Evolutionary conservation across 164 flowering plant species (phyloP).

Genomic region (Pachysandra terminalis): DNA sequence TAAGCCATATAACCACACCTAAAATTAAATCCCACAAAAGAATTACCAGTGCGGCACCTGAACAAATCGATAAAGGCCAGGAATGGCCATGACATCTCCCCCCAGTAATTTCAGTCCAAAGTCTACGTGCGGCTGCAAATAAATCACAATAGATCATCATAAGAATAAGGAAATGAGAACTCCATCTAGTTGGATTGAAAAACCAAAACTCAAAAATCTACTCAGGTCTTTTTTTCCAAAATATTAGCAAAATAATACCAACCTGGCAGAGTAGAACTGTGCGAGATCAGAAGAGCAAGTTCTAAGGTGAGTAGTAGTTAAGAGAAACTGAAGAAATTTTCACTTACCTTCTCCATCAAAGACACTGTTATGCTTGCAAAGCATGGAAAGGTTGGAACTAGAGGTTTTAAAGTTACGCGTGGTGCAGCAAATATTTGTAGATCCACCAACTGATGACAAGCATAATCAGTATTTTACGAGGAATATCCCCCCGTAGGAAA

Average conservation of each 20-base stretch:
- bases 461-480: conserved; percentile 13
- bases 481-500: conserved; percentile 2
- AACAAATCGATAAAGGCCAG: conserved; percentile 65
- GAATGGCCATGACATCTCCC: conserved; percentile 91
- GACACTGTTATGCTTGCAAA: conserved; percentile 60
- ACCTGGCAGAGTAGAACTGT: not conserved
- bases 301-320: not conserved
- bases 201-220: not conserved
- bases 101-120: conserved; percentile 78
- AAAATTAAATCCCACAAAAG: not conserved
- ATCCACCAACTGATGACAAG: conserved; percentile 66
- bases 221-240: not conserved
- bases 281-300: not conserved
- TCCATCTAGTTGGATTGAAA: too few species aligned
- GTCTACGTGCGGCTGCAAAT: conserved; percentile 77
- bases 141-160: conserved; percentile 1
- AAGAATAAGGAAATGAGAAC: not conserved
- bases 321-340: not conserved
- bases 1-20: not conserved
- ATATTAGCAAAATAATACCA: not conserved
- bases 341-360: conserved; percentile 72
- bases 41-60: conserved; percentile 65
- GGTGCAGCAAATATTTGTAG: too few species aligned
- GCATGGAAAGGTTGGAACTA: conserved; percentile 91
- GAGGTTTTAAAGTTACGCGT: conserved; percentile 77